These are phyloP conservation scores for Tephrocybe sp. DNA, from an alignment of 768 basidiomycete species.

Conservation along the genomic window DNA sequence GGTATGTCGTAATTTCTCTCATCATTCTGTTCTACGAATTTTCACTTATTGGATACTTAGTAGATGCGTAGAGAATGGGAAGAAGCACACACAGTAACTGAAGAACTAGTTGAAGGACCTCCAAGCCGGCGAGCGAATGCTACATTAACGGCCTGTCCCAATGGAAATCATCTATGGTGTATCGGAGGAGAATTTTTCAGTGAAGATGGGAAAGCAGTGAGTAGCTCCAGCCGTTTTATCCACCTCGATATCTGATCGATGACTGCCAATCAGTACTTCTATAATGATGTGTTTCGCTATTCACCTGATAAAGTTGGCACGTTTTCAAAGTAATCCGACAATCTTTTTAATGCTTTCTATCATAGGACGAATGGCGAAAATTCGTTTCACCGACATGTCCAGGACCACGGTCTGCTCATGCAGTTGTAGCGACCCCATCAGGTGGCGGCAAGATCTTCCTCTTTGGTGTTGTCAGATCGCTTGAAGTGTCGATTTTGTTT, in stretches of 20 bases:
- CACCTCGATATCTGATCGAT: background rate
- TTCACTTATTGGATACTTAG: slow-evolving; percentile 23
- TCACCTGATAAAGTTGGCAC: slow-evolving; percentile 68
- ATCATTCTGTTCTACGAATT: slow-evolving; percentile 1
- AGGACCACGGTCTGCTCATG: slow-evolving; percentile 86
- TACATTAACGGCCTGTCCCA: slow-evolving; percentile 76
- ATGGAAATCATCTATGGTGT: slow-evolving; percentile 78
- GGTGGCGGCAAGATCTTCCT: slow-evolving; percentile 87
- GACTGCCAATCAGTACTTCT: slow-evolving; percentile 63
- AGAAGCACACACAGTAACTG: slow-evolving; percentile 74
- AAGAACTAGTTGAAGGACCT: slow-evolving; percentile 80
- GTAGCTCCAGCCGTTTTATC: slow-evolving; percentile 13
- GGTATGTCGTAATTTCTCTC: slow-evolving; percentile 33
- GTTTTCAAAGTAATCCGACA: background rate
- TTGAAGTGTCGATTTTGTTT: background rate
- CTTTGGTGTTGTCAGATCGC: slow-evolving; percentile 48
- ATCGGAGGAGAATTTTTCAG: slow-evolving; percentile 88
- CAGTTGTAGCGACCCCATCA: slow-evolving; percentile 66
- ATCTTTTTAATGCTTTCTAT: background rate
- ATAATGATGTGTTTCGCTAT: slow-evolving; percentile 86
- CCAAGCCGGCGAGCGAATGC: slow-evolving; percentile 84
- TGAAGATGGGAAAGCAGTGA: slow-evolving; percentile 78
- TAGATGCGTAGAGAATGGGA: slow-evolving; percentile 87
- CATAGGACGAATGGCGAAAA: slow-evolving; percentile 83
- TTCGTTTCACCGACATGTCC: slow-evolving; percentile 85